phyloP scores from a whole-genome alignment of 129 eudicot species.

The Ambrosia artemisiifolia region DNA sequence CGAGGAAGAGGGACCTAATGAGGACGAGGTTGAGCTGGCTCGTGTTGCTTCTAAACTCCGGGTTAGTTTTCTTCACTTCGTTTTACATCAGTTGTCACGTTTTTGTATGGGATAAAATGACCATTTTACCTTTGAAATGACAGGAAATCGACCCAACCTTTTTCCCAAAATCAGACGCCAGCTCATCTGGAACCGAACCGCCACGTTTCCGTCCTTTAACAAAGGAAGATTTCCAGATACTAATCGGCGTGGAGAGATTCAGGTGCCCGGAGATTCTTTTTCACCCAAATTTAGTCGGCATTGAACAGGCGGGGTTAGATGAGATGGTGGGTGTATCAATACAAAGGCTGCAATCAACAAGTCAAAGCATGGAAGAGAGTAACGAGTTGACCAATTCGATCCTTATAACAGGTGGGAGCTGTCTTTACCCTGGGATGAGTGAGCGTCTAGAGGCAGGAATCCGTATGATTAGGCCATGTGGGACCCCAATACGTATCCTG shows the following conservation, averaged over 20 bases:
- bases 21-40: slow-evolving; percentile 79
- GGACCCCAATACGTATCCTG: slow-evolving; percentile 53
- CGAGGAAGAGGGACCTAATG: slow-evolving; percentile 84
- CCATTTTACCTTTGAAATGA: not conserved
- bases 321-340: slow-evolving; percentile 84
- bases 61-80: slow-evolving; percentile 39
- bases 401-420: slow-evolving; percentile 83
- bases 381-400: slow-evolving; percentile 58
- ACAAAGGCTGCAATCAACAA: slow-evolving; percentile 43
- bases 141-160: slow-evolving; percentile 94
- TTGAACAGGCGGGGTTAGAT: slow-evolving; percentile 96
- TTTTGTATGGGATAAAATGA: not conserved
- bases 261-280: slow-evolving; percentile 93
- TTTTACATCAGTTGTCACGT: too few species aligned
- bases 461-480: slow-evolving; percentile 92
- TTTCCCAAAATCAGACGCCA: slow-evolving; percentile 53
- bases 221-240: slow-evolving; percentile 88
- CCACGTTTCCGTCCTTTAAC: slow-evolving; percentile 78
- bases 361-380: slow-evolving; percentile 43
- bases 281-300: slow-evolving; percentile 70
- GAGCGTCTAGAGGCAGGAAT: slow-evolving; percentile 84
- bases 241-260: slow-evolving; percentile 89
- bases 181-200: slow-evolving; percentile 50
- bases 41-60: slow-evolving; percentile 79
- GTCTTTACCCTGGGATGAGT: slow-evolving; percentile 78